Evolutionary conservation across 2,329 filamentous ascomycete species (phyloP).

Genomic region (Botrytis aclada): DNA sequence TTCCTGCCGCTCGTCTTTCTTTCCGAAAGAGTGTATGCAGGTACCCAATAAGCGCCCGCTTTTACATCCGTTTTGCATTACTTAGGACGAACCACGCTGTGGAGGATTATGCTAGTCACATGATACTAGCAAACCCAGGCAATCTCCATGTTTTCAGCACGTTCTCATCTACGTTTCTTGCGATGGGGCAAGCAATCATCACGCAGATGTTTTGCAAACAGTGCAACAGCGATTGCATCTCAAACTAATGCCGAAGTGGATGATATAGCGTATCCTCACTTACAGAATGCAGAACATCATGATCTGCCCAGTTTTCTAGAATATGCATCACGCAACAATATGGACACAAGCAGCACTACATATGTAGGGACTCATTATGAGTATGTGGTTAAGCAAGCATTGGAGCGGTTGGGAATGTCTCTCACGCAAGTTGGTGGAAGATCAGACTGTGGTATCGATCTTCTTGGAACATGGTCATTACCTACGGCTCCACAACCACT

Average conservation of each 20-base stretch:
- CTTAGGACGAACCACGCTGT: neutral
- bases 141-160: constrained; percentile 28
- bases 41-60: neutral
- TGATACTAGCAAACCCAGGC: constrained; percentile 18
- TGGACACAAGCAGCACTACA: constrained; percentile 55
- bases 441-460: constrained; percentile 70
- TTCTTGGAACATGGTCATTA: constrained; percentile 67
- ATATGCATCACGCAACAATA: constrained; percentile 54
- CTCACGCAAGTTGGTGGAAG: constrained; percentile 63
- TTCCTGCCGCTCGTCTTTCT: neutral
- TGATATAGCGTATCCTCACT: constrained; percentile 45
- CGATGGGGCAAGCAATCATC: constrained; percentile 26
- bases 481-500: constrained; percentile 45
- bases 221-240: neutral
- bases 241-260: constrained; percentile 7
- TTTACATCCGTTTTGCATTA: constrained; percentile 6
- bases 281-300: constrained; percentile 53
- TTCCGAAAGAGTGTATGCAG: constrained; percentile 7
- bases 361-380: constrained; percentile 77
- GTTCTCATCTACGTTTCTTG: constrained; percentile 24
- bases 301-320: constrained; percentile 62
- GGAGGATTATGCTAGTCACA: constrained; percentile 11
- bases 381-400: constrained; percentile 59
- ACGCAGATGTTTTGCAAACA: constrained; percentile 31
- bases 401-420: constrained; percentile 60